These are phyloP conservation scores for Ganoderma lingzhi DNA, from an alignment of 1,284 basidiomycete genomes.

Conservation along the genomic window DNA sequence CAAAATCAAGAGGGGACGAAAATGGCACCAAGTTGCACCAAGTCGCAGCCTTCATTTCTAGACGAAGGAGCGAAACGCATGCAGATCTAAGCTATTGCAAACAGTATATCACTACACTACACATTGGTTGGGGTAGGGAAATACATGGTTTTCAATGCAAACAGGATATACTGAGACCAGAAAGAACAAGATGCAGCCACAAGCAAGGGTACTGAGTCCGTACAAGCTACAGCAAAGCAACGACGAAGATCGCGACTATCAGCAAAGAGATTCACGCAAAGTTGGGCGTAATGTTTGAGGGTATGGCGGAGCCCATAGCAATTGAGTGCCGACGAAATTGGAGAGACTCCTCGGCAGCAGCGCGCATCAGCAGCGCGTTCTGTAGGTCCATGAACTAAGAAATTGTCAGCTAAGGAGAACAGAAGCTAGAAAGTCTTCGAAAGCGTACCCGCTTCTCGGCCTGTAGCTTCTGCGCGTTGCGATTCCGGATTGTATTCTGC, in stretches of 20 bases:
- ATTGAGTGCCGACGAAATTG: constrained; percentile 31
- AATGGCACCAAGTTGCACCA: not conserved
- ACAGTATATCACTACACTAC: not conserved
- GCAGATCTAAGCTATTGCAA: too few relatives aligned
- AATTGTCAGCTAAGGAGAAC: not conserved
- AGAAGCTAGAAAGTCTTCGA: not conserved
- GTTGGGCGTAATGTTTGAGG: constrained; percentile 9
- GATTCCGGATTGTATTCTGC: constrained; percentile 58
- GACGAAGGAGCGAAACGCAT: too few relatives aligned
- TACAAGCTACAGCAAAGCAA: not conserved
- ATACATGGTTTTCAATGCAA: not conserved
- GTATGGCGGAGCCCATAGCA: constrained; percentile 24
- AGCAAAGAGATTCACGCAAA: not conserved
- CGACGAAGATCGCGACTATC: not conserved
- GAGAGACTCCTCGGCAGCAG: constrained; percentile 21
- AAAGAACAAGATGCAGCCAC: not conserved
- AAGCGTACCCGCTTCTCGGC: constrained; percentile 62
- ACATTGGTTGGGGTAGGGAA: not conserved
- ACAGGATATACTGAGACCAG: not conserved
- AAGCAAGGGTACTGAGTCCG: too few relatives aligned
- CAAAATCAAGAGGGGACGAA: not conserved
- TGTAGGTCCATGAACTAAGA: constrained; percentile 40
- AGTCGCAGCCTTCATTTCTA: too few relatives aligned
- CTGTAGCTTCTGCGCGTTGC: constrained; percentile 54
- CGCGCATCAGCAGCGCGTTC: constrained; percentile 29